These are phyloP conservation scores for Paecilomyces sp. DNA, from an alignment of 2,329 filamentous ascomycete genomes.

Conservation along the genomic window DNA sequence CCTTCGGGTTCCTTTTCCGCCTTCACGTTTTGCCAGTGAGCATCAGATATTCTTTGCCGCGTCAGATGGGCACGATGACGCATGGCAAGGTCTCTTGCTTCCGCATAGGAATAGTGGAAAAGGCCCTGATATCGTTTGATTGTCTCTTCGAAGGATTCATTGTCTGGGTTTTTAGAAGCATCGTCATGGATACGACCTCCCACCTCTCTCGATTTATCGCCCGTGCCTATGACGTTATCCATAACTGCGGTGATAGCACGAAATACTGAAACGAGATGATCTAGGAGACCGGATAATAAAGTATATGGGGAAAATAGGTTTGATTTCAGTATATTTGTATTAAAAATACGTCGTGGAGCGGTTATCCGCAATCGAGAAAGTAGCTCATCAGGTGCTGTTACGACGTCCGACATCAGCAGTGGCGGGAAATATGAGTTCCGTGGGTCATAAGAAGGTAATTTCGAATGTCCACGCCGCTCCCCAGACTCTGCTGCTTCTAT, in stretches of 20 bases:
- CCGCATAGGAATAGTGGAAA: not conserved
- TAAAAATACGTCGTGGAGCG: too few species aligned
- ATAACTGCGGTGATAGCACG: not conserved
- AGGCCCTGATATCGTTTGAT: not conserved
- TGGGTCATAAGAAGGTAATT: not conserved
- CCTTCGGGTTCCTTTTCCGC: not conserved
- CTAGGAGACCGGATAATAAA: not conserved
- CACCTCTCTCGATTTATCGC: not conserved
- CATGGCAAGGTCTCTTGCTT: not conserved
- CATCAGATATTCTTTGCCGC: not conserved
- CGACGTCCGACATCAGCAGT: not conserved
- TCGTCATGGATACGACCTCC: not conserved
- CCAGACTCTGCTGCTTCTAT: too few species aligned
- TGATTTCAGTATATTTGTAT: too few species aligned
- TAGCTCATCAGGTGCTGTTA: too few species aligned
- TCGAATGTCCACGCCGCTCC: not conserved
- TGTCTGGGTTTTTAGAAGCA: not conserved
- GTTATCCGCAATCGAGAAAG: too few species aligned
- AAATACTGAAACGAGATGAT: too few species aligned
- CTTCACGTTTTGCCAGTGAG: not conserved
- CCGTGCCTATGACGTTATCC: not conserved
- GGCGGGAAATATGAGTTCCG: not conserved
- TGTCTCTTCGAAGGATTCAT: not conserved
- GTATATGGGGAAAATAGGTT: too few species aligned
- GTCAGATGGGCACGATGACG: not conserved